Evolutionary conservation across 2,329 filamentous ascomycete species (phyloP).

Genomic region (Fusarium sulawesiense): DNA sequence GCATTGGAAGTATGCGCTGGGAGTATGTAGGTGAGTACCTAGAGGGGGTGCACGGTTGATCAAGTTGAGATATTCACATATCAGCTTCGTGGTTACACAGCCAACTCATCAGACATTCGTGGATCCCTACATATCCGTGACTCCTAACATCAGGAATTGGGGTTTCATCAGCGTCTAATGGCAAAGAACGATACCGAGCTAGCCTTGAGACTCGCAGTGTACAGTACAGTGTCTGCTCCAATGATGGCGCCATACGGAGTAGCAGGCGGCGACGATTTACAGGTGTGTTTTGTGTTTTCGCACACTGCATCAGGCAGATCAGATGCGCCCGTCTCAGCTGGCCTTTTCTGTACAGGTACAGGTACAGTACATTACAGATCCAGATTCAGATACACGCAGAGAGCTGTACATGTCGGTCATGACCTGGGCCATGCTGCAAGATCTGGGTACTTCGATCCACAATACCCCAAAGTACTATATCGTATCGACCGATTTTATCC

Average conservation of each 20-base stretch:
- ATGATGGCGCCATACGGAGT: slow-evolving; percentile 4
- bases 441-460: slow-evolving; percentile 37
- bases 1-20: neutral
- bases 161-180: slow-evolving; percentile 6
- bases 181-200: slow-evolving; percentile 7
- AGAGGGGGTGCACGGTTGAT: slow-evolving; percentile 8
- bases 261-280: neutral
- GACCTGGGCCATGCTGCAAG: slow-evolving; percentile 27
- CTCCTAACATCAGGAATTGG: slow-evolving; percentile 1
- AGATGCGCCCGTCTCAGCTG: slow-evolving; percentile 20
- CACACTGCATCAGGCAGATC: slow-evolving; percentile 22
- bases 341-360: neutral
- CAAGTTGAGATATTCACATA: slow-evolving; percentile 24
- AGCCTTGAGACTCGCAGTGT: slow-evolving; percentile 10
- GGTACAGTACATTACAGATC: neutral
- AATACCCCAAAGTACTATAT: slow-evolving; percentile 20
- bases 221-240: neutral
- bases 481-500: slow-evolving; percentile 27
- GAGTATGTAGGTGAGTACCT: neutral
- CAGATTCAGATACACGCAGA: neutral
- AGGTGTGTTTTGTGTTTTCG: neutral
- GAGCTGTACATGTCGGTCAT: slow-evolving; percentile 20
- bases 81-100: slow-evolving; percentile 40
- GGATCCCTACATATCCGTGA: slow-evolving; percentile 25
- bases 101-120: slow-evolving; percentile 43